Evolutionary conservation across 352 stramenopile genomes (phyloP).

Genomic region (Peronospora destructor): DNA sequence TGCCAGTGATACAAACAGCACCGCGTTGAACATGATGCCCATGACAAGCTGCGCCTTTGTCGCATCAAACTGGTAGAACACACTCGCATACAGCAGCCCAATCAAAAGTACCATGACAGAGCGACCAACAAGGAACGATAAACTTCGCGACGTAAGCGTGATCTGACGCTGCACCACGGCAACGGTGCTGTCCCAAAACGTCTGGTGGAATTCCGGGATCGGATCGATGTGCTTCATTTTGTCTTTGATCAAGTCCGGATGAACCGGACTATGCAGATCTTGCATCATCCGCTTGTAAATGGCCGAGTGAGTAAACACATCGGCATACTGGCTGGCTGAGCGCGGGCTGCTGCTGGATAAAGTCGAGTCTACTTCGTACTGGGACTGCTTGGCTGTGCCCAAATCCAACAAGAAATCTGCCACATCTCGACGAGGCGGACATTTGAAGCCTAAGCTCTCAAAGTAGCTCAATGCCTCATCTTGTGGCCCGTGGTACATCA

Average conservation of each 20-base stretch:
- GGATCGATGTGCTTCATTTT: background rate
- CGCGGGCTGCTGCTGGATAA: slow-evolving; percentile 2
- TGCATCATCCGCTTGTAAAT: background rate
- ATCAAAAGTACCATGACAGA: slow-evolving; percentile 14
- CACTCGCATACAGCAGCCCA: slow-evolving; percentile 14
- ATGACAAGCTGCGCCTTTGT: slow-evolving; percentile 11
- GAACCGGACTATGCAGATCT: slow-evolving; percentile 1
- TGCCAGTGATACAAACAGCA: slow-evolving; percentile 13
- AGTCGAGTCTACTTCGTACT: no score
- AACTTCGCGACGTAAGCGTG: slow-evolving; percentile 2
- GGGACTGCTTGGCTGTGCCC: no score
- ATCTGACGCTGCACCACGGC: background rate
- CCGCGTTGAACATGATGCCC: slow-evolving; percentile 15
- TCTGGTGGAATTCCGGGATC: slow-evolving; percentile 14
- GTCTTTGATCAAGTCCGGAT: background rate
- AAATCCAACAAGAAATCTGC: no score
- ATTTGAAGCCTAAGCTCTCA: no score
- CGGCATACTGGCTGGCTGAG: slow-evolving; percentile 6
- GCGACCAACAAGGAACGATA: slow-evolving; percentile 3
- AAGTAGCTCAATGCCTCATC: no score
- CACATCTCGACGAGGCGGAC: no score
- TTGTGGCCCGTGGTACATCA: no score
- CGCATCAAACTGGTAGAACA: slow-evolving; percentile 19
- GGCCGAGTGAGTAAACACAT: slow-evolving; percentile 7
- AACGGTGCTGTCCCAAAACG: slow-evolving; percentile 13